Evolutionary conservation across 2,329 filamentous ascomycete species (phyloP).

Genomic region (Pyricularia sp.): DNA sequence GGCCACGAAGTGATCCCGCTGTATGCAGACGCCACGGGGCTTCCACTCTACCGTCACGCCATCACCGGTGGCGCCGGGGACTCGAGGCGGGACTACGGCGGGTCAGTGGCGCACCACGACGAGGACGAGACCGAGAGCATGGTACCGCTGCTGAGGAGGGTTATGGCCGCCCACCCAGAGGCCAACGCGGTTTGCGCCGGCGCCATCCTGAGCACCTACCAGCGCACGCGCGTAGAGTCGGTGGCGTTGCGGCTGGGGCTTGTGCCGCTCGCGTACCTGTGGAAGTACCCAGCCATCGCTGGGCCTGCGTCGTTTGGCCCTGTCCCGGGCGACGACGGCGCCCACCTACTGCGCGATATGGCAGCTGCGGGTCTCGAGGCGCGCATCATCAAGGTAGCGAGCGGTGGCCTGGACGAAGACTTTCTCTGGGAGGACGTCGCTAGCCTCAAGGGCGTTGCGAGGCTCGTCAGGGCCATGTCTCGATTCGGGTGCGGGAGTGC

Average conservation of each 20-base stretch:
- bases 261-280: slow-evolving; percentile 75
- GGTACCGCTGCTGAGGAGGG: slow-evolving; percentile 58
- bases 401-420: slow-evolving; percentile 71
- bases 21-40: slow-evolving; percentile 66
- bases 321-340: slow-evolving; percentile 27
- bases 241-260: slow-evolving; percentile 79
- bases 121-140: slow-evolving; percentile 85
- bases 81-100: slow-evolving; percentile 59
- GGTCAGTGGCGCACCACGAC: slow-evolving; percentile 11
- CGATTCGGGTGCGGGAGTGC: slow-evolving; percentile 55
- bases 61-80: slow-evolving; percentile 67
- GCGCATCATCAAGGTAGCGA: slow-evolving; percentile 92
- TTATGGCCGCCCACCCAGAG: slow-evolving; percentile 62
- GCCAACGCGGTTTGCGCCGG: slow-evolving; percentile 84
- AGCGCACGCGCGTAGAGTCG: slow-evolving; percentile 90
- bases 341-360: slow-evolving; percentile 73
- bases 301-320: slow-evolving; percentile 19
- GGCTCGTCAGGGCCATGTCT: slow-evolving; percentile 43
- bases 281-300: slow-evolving; percentile 78
- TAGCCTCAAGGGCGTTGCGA: slow-evolving; percentile 34
- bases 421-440: slow-evolving; percentile 78
- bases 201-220: slow-evolving; percentile 90
- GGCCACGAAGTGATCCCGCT: slow-evolving; percentile 81
- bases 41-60: slow-evolving; percentile 75
- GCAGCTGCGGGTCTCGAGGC: slow-evolving; percentile 66